These are phyloP conservation scores for Onygenales sp. DNA, from an alignment of 2,329 filamentous ascomycete species.

Conservation along the genomic window DNA sequence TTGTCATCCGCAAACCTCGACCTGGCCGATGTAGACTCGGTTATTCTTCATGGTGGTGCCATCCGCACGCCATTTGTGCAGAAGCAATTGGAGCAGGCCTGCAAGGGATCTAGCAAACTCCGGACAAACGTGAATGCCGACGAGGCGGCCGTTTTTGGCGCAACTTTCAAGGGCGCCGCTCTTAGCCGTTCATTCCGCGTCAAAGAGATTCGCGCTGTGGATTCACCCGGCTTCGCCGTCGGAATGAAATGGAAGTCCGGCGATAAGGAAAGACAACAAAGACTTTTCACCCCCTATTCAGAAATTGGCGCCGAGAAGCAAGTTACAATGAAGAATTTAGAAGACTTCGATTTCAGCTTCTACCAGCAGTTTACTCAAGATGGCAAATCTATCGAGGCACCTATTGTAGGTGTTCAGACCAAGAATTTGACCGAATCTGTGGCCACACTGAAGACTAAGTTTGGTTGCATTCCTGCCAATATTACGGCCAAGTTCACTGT, in stretches of 20 bases:
- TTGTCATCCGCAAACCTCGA: conserved; percentile 63
- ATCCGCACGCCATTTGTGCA: conserved; percentile 92
- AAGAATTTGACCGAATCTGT: conserved; percentile 80
- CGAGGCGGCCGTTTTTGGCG: conserved; percentile 91
- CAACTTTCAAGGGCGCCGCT: conserved; percentile 85
- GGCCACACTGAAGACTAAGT: conserved; percentile 65
- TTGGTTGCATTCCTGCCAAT: conserved; percentile 65
- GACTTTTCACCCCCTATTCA: conserved; percentile 71
- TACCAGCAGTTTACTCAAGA: conserved; percentile 57
- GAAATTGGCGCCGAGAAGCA: conserved; percentile 72
- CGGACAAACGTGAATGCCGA: conserved; percentile 94
- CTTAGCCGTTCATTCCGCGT: conserved; percentile 94
- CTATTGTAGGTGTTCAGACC: conserved; percentile 59
- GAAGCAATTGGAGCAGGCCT: conserved; percentile 68
- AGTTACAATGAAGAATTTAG: conserved; percentile 68
- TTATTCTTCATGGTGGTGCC: conserved; percentile 88
- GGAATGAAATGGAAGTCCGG: conserved; percentile 67
- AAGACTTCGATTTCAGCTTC: conserved; percentile 72
- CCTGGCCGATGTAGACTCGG: conserved; percentile 68
- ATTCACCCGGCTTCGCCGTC: conserved; percentile 63
- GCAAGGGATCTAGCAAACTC: conserved; percentile 66
- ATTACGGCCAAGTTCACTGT: conserved; percentile 73
- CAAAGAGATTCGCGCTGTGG: conserved; percentile 85
- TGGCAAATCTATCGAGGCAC: conserved; percentile 42
- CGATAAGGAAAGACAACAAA: conserved; percentile 65